Evolutionary conservation across 805 yeast species (phyloP), one percentile per base, ranked within the genome.

Genomic region (Yarrowia divulgata): DNA sequence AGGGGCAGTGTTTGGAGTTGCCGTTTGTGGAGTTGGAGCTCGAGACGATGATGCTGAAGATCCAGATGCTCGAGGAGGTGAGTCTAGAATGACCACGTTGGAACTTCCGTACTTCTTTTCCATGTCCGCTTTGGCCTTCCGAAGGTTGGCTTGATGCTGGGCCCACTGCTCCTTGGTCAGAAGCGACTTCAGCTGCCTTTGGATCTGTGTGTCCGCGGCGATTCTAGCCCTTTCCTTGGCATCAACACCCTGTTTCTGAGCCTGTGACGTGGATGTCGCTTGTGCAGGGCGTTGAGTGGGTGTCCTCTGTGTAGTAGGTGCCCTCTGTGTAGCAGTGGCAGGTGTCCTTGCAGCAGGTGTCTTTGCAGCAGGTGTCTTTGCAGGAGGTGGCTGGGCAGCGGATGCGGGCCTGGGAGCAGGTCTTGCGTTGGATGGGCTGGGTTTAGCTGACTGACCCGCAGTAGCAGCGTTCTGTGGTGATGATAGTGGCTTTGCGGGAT

Each of bases 81-180:
- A 18, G 8, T 52, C 58, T 29, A 52, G 43, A 8, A 52, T 35
- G 9, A 52, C 32, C 40, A 52, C 42, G 32, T 18, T 13, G 3
- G 58, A 52, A 6, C 32, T 4, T 8, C 58, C 58, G 9, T 13
- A 6, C n/a, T 52, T 29, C 43, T 12, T 52, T 10, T 18, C 32
- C 43, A 35, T 35, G 23, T 52, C 10, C 5, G n/a, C 42, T n/a
- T 37, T 52, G 43, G n/a, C 32, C 23, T 12, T 18, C n/a, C 12
- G 29, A 12, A 35, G 42, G 12, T 52, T 52, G 42, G 43, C 43
- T 18, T 52, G 29, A n/a, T 52, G 43, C 13, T 50, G 57, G 19
- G 57, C 57, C 57, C 57, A 50, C 40, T 50, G 57, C n/a, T 34
- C 40, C 40, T n/a, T 7, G 19, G 39, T n/a, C 42, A 50, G 10